Percentiles rank a stretch among this genome's conserved stretches.
Conservation (phyloP, 352 stramenopile species). For the Globisporangium iwayamae region DNA sequence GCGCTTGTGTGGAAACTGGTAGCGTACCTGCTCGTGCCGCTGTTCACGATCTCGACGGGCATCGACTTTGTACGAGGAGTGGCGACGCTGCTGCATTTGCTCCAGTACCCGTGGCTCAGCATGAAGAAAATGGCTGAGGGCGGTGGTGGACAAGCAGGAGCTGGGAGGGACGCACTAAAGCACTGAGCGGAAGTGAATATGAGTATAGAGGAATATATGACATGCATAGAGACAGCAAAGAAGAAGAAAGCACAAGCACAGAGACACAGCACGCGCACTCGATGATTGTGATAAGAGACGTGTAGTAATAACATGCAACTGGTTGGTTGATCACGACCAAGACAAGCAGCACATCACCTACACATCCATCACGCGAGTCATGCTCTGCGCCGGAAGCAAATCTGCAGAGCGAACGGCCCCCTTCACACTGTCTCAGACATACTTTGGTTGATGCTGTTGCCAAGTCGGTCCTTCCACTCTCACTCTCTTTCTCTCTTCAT, state of each 20-base stretch:
- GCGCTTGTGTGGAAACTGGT: constrained; percentile 26
- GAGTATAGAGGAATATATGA: no score
- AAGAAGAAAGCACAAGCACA: background rate
- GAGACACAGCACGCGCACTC: background rate
- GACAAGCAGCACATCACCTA: background rate
- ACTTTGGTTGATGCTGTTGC: background rate
- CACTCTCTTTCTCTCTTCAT: constrained; percentile 5
- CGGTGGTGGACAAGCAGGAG: background rate
- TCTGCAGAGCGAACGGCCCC: background rate
- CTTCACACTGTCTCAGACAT: background rate
- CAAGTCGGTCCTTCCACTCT: background rate
- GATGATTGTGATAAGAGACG: constrained; percentile 7
- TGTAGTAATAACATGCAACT: constrained; percentile 11
- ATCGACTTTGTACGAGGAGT: constrained; percentile 53
- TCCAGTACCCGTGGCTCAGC: constrained; percentile 34
- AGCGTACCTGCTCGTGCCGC: constrained; percentile 49
- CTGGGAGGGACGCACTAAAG: background rate
- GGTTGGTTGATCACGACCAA: background rate
- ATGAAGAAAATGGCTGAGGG: constrained; percentile 1
- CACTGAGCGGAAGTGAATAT: background rate
- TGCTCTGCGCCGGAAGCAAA: background rate
- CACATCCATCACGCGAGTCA: background rate
- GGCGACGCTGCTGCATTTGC: constrained; percentile 49
- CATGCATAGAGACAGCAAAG: background rate
- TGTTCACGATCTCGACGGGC: constrained; percentile 51